Conservation (phyloP, 768 basidiomycete species). For the Gautieria morchelliformis region DNA sequence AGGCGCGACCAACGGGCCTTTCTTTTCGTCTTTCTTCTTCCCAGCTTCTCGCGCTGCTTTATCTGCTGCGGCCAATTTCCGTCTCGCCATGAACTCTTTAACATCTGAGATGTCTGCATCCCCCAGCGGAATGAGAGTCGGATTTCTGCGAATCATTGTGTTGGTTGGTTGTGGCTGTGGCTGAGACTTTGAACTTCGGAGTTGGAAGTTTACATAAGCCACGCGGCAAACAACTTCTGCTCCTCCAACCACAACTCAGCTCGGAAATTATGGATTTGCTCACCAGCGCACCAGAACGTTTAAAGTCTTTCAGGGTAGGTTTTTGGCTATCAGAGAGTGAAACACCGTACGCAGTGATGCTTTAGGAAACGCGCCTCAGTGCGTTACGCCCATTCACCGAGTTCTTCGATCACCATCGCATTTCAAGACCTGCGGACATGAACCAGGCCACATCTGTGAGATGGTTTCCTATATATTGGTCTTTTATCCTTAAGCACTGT, state of each 20-base stretch:
- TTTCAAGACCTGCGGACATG: conserved; percentile 77
- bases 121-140: conserved; percentile 67
- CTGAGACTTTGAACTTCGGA: conserved; percentile 14
- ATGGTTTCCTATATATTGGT: background rate
- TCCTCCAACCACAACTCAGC: conserved; percentile 2
- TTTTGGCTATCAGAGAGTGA: background rate
- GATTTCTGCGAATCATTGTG: conserved; percentile 65
- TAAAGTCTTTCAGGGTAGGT: conserved; percentile 64
- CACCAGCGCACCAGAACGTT: conserved; percentile 53
- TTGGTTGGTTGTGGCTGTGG: background rate
- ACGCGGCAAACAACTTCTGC: conserved; percentile 5
- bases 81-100: conserved; percentile 42
- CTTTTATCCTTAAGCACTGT: background rate
- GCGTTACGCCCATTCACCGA: conserved; percentile 62
- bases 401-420: conserved; percentile 76
- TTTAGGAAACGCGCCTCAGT: conserved; percentile 70
- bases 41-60: conserved; percentile 8
- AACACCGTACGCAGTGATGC: background rate
- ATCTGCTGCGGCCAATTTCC: conserved; percentile 16
- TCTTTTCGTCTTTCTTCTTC: conserved; percentile 9
- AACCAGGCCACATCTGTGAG: conserved; percentile 70
- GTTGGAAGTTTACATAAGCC: conserved; percentile 4
- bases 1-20: conserved; percentile 17
- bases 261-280: conserved; percentile 46
- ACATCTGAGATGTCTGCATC: conserved; percentile 75